A percentile compares a stretch with the other conserved stretches of the same genome.
Evolutionary conservation across 1,139 yeast genomes (phyloP).

Genomic region (Diutina catenulata): DNA sequence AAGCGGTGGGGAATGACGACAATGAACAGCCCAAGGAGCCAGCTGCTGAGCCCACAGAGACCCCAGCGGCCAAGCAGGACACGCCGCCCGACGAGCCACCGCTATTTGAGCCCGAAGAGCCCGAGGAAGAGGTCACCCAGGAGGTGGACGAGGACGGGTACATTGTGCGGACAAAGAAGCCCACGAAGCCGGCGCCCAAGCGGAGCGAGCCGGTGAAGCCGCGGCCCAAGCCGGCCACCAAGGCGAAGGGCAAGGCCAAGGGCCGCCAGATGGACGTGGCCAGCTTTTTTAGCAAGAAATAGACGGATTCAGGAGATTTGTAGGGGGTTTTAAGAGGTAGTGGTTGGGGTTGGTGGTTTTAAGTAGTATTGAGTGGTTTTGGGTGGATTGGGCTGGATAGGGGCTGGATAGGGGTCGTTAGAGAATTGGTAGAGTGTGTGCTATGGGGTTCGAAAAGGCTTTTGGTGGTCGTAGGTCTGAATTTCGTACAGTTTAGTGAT

Average conservation of each 20-base stretch:
- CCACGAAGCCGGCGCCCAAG: not conserved
- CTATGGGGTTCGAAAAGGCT: no score
- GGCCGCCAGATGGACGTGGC: constrained; percentile 4
- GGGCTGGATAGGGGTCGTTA: no score
- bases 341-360: no score
- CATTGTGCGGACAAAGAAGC: not conserved
- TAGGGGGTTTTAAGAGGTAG: no score
- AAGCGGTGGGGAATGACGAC: not conserved
- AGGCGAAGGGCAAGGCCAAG: not conserved
- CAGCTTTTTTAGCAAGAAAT: constrained; percentile 1
- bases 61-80: not conserved
- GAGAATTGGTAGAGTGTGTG: no score
- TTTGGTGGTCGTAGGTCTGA: no score
- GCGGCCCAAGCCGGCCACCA: not conserved
- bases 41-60: not conserved
- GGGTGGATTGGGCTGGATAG: no score
- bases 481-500: no score
- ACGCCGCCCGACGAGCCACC: not conserved
- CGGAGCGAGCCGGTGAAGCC: not conserved
- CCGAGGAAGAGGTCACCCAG: not conserved
- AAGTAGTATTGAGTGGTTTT: no score
- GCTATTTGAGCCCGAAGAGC: not conserved
- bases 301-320: no score
- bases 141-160: constrained; percentile 2
- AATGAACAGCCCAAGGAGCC: no score